A percentile compares a stretch with the other conserved stretches of the same genome.
Evolutionary conservation across 2,329 filamentous ascomycete species (phyloP).

Genomic region (Stemphylium vesicarium): DNA sequence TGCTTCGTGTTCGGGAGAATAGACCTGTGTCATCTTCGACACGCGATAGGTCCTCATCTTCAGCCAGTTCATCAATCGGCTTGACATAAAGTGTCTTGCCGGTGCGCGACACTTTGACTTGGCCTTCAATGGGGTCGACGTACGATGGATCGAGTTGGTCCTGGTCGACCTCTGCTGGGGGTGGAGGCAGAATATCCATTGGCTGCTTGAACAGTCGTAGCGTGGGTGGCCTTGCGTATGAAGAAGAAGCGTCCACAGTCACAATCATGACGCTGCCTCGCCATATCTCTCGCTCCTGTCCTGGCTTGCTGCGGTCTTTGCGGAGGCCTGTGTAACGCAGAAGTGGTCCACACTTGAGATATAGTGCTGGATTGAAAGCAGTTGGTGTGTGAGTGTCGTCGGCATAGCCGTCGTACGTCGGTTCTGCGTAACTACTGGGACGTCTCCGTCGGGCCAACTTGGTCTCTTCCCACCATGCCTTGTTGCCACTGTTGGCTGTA

Average conservation of each 20-base stretch:
- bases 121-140: slow-evolving; percentile 85
- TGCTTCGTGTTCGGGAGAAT: slow-evolving; percentile 71
- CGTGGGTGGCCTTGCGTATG: slow-evolving; percentile 77
- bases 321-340: slow-evolving; percentile 88
- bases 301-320: slow-evolving; percentile 57
- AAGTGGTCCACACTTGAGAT: slow-evolving; percentile 88
- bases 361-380: slow-evolving; percentile 81
- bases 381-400: slow-evolving; percentile 70
- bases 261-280: slow-evolving; percentile 95
- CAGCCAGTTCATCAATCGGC: slow-evolving; percentile 84
- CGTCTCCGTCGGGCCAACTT: slow-evolving; percentile 53
- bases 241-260: slow-evolving; percentile 81
- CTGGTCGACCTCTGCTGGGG: slow-evolving; percentile 71
- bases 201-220: slow-evolving; percentile 87
- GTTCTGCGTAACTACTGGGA: slow-evolving; percentile 38
- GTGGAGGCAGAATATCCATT: slow-evolving; percentile 79
- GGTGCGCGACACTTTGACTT: slow-evolving; percentile 82
- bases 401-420: slow-evolving; percentile 70
- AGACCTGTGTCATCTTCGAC: slow-evolving; percentile 82
- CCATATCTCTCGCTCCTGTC: slow-evolving; percentile 78
- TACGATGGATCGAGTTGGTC: slow-evolving; percentile 75
- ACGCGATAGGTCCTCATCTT: slow-evolving; percentile 77
- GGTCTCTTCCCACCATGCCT: slow-evolving; percentile 78
- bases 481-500: slow-evolving; percentile 38
- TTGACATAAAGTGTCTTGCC: slow-evolving; percentile 88